Conservation (phyloP, 345 rosid genomes). For the Alliaria petiolata region DNA sequence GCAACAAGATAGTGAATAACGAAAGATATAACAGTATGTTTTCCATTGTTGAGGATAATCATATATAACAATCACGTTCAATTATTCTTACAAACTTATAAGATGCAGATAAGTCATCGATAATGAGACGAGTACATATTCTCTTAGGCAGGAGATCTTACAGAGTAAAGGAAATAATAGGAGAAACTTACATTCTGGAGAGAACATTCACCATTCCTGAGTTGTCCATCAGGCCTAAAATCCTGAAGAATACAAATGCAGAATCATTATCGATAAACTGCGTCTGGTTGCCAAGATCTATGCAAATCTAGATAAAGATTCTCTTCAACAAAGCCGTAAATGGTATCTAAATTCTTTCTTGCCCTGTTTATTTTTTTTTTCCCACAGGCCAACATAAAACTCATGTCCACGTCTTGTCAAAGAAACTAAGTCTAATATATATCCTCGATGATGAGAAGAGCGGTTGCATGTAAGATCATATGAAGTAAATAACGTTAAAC, state of each 20-base stretch:
- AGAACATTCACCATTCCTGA: constrained; percentile 42
- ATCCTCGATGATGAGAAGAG: not conserved
- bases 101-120: not conserved
- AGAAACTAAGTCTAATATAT: not conserved
- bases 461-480: not conserved
- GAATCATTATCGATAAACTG: not conserved
- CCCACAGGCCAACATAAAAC: not conserved
- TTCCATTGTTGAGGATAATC: not conserved
- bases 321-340: not conserved
- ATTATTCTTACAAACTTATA: not conserved
- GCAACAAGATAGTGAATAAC: constrained; percentile 19
- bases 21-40: not conserved
- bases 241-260: constrained; percentile 46
- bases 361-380: not conserved
- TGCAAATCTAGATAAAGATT: constrained; percentile 14
- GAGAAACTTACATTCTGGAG: constrained; percentile 50
- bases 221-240: constrained; percentile 48
- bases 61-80: not conserved
- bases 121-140: constrained; percentile 1
- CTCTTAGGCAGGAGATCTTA: not conserved
- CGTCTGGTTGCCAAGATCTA: constrained; percentile 4
- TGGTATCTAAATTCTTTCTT: not conserved
- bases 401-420: not conserved
- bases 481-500: constrained; percentile 37
- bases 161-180: not conserved